Base-by-base conservation (phyloP, 805 yeast species). In the Maudiozyma barnettii region DNA sequence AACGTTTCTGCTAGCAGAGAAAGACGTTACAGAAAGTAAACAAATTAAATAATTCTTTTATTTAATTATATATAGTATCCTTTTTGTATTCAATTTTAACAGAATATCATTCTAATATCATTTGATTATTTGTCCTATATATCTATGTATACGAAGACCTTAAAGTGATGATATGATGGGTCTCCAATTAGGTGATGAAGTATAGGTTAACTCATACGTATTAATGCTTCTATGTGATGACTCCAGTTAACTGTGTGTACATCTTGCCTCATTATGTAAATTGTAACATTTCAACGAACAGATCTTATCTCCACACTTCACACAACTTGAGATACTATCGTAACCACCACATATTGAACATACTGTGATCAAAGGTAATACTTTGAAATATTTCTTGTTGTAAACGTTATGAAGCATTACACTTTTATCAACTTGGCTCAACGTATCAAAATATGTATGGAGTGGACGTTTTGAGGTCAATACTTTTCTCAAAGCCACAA, bases 11-110 rank as follows among this genome's bases (percentile, higher is more conserved):
- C 93, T 70, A 88, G 84, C 77, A 86, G 95, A 79, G 80, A 76
- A 64, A 84, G 91, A 83, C 84, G 95, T 79, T 85, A 76, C 84
- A 84, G 89, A 75, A 86, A 84, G 81, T 84, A 93, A 84, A 31
- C 41, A 41, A 45, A 29, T 45, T 41, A 45, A 41, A 36, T 45
- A 45, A 20, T 30, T 33, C n/a, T 12, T 6, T 33, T 37, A 22
- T 31, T 45, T 30, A 45, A 21, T n/a, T 41, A 45, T 41, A 41
- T 41, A 35, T 26, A 30, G 21, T 40, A 45, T 39, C 46, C 39
- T 39, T 37, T 37, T 22, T 30, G 39, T 40, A 40, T 33, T 18
- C 13, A 23, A 26, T 13, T 41, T 29, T 41, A 41, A 41, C 18
- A 41, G 23, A 31, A 41, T 20, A 41, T 18, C 40, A 37, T 21